phyloP scores from a whole-genome alignment of 768 basidiomycete species.

The Pleurotus salmoneostramineus region DNA sequence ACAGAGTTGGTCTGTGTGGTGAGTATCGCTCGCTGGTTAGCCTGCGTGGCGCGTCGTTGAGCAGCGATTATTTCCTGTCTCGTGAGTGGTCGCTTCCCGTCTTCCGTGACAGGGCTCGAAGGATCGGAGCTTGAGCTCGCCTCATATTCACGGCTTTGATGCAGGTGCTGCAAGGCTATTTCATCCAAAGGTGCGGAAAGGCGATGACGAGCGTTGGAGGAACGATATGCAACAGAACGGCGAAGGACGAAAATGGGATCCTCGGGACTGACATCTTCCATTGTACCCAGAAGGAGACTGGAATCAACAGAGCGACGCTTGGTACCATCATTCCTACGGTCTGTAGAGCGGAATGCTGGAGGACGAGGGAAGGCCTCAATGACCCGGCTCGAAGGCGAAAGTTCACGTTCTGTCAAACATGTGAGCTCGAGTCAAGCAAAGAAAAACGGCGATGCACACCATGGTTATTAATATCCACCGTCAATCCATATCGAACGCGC shows the following conservation, averaged over 20 bases:
- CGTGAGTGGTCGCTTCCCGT: constrained; percentile 40
- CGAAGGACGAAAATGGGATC: constrained; percentile 93
- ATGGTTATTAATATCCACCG: constrained; percentile 50
- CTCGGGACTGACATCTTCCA: constrained; percentile 72
- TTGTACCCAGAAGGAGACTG: constrained; percentile 58
- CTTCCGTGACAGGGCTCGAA: constrained; percentile 21
- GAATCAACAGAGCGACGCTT: constrained; percentile 90
- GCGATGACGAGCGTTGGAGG: constrained; percentile 63
- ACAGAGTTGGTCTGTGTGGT: constrained; percentile 81
- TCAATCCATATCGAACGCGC: constrained; percentile 81
- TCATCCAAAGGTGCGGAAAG: constrained; percentile 81
- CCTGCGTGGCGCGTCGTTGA: constrained; percentile 81
- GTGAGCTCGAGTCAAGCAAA: constrained; percentile 6
- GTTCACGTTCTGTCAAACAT: constrained; percentile 58
- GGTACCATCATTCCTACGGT: constrained; percentile 53
- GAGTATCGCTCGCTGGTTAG: constrained; percentile 79
- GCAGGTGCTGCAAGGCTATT: constrained; percentile 69
- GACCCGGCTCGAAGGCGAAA: constrained; percentile 77
- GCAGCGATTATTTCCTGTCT: constrained; percentile 92
- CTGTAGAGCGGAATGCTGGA: constrained; percentile 63
- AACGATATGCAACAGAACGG: constrained; percentile 72
- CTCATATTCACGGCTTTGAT: constrained; percentile 64
- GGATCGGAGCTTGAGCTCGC: constrained; percentile 50
- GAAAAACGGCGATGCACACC: constrained; percentile 38
- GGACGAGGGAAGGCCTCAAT: constrained; percentile 80